Evolutionary conservation across 2,329 filamentous ascomycete genomes (phyloP).

Genomic region (Fusarium oligoseptatum): DNA sequence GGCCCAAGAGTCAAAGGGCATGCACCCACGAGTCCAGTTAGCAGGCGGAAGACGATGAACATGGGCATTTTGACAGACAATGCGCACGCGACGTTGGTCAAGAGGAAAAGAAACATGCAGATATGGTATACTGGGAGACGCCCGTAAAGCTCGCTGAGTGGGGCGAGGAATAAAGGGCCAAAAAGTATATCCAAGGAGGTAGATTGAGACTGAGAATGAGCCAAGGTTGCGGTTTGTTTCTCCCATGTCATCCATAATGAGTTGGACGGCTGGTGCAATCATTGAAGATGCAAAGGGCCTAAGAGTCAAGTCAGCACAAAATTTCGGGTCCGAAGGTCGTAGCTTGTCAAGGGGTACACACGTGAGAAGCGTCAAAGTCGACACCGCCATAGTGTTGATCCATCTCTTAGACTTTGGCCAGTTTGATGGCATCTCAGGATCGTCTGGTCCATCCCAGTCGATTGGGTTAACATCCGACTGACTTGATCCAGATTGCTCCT

Average conservation of each 20-base stretch:
- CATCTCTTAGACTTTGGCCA: conserved; percentile 1
- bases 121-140: conserved; percentile 58
- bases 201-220: conserved; percentile 43
- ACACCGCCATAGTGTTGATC: not conserved
- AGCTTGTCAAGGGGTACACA: not conserved
- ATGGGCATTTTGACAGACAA: conserved; percentile 55
- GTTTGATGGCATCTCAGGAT: conserved; percentile 6
- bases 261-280: not conserved
- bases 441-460: conserved; percentile 10
- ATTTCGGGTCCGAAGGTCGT: not conserved
- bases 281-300: conserved; percentile 12
- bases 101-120: conserved; percentile 48
- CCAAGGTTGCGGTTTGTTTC: conserved; percentile 2
- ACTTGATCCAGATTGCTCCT: not conserved
- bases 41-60: conserved; percentile 71
- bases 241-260: not conserved
- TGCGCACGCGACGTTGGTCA: conserved; percentile 1
- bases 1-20: conserved; percentile 71
- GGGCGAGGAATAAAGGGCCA: conserved; percentile 61
- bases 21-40: conserved; percentile 68
- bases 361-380: not conserved
- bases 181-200: conserved; percentile 63
- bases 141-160: conserved; percentile 62
- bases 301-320: not conserved
- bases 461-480: not conserved